Evolutionary conservation across 169 alveolate species (phyloP).

Genomic region (Plasmodium fragile): DNA sequence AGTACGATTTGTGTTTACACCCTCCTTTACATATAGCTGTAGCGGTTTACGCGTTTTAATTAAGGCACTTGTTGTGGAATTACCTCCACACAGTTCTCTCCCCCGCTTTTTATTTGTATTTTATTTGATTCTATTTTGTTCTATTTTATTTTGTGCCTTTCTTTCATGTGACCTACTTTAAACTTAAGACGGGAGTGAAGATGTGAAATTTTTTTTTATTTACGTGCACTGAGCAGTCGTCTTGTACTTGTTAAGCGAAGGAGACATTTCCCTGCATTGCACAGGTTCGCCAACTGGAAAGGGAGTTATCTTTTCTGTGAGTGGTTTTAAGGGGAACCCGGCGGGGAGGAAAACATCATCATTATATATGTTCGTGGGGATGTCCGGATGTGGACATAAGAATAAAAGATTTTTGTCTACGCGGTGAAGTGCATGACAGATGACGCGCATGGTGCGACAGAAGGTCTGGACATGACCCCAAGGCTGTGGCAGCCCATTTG

Average conservation of each 20-base stretch:
- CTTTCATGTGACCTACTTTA: neutral
- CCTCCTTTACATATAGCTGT: neutral
- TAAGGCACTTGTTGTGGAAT: neutral
- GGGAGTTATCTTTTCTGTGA: neutral
- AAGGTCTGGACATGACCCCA: neutral
- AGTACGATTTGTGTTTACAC: neutral
- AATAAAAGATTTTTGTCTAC: neutral
- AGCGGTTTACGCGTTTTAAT: neutral
- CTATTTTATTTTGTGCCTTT: neutral
- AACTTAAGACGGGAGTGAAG: neutral
- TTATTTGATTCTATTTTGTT: neutral
- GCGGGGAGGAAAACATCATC: neutral
- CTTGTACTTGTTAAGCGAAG: neutral
- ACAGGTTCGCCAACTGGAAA: neutral
- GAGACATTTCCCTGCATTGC: neutral
- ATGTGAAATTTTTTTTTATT: neutral
- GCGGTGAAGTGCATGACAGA: neutral
- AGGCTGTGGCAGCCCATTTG: neutral
- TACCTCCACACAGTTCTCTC: neutral
- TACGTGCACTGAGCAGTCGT: neutral
- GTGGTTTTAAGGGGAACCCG: neutral
- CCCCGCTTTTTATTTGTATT: neutral
- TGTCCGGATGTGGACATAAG: neutral
- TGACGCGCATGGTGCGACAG: neutral
- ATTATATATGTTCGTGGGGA: neutral